A percentile compares a stretch with the other conserved stretches of the same genome.
These are phyloP conservation scores for Sonneratia caseolaris DNA, from an alignment of 345 rosid genomes.

Conservation along the genomic window DNA sequence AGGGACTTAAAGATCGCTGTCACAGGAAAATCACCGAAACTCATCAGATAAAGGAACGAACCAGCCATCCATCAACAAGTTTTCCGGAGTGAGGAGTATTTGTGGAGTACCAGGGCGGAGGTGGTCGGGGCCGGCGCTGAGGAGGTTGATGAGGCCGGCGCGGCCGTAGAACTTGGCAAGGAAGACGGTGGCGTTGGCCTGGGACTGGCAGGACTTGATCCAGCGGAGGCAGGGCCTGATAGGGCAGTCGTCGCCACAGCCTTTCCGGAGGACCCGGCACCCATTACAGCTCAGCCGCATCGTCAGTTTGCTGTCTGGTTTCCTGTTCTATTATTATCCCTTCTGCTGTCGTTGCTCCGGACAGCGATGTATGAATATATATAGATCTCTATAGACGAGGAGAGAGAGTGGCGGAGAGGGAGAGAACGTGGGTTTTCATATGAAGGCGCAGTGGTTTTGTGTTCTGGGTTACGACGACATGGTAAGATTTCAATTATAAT, in stretches of 20 bases:
- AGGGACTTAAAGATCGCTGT: constrained; percentile 49
- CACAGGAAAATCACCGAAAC: not conserved
- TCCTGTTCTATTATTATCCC: too few species aligned
- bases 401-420: not conserved
- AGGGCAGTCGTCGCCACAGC: constrained; percentile 55
- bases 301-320: too few species aligned
- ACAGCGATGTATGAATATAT: too few species aligned
- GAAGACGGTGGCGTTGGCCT: constrained; percentile 75
- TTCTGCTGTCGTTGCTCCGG: too few species aligned
- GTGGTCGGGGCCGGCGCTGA: constrained; percentile 57
- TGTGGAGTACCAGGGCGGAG: constrained; percentile 53
- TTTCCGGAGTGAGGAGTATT: too few species aligned
- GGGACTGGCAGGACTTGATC: constrained; percentile 55
- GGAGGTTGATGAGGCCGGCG: constrained; percentile 74
- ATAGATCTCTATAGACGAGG: too few species aligned
- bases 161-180: constrained; percentile 93
- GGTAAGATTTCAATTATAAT: too few species aligned
- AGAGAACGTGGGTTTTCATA: not conserved
- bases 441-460: constrained; percentile 7
- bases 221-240: constrained; percentile 70
- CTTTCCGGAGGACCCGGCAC: constrained; percentile 76
- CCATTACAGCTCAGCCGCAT: constrained; percentile 80
- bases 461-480: constrained; percentile 1
- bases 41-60: too few species aligned
- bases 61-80: too few species aligned